Evolutionary conservation across 2,329 filamentous ascomycete species (phyloP), one percentile per base, ranked within the genome.

Genomic region (Cladorrhinum sp.): DNA sequence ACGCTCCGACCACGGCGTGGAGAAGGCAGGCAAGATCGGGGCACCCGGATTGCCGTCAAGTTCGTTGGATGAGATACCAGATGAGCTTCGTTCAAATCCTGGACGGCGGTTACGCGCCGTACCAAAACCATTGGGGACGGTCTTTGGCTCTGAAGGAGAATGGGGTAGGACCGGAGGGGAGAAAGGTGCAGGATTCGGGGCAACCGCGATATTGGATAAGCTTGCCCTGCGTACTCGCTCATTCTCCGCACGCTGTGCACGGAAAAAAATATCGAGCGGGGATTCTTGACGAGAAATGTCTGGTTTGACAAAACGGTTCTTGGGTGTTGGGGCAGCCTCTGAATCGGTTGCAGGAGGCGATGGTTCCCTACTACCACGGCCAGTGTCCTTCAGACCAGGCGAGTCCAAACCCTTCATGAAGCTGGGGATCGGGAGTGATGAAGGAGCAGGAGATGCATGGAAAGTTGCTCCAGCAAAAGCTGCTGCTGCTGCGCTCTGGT

Each of bases 381-480:
- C 78, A 72, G 67, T 61, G 55, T 78, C 74, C 64, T 81, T 78
- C 59, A 76, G 67, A 62, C 74, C 68, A 5, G 82, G 85, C 2
- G 87, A 87, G 60, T 89, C 87, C 12, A 90, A 81, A 0, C 91
- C 87, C 69, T 89, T 93, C 25, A 80, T 85, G 73, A 97, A 96
- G 70, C 89, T 96, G 10, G 95, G 95, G 61, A 97, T 89, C 0
- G 95, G 95, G 29, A 99, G 80, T 23, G 92, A 87, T 8, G 92
- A 96, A 0, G 95, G 90, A 1, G 93, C 93, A 20, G 95, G 95
- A 8, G 95, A 98, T 45, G 92, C 91, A 74, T 97, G 93, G 74
- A 98, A 99, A 4, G 92, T 96, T 32, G 93, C 90, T 13, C 93
- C 95, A 41, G 95, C 95, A 76, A 96, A 99, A 50, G 89, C 87